These are phyloP conservation scores for Leccinum cinnamomeum DNA, from an alignment of 1,284 basidiomycete genomes.

Conservation along the genomic window DNA sequence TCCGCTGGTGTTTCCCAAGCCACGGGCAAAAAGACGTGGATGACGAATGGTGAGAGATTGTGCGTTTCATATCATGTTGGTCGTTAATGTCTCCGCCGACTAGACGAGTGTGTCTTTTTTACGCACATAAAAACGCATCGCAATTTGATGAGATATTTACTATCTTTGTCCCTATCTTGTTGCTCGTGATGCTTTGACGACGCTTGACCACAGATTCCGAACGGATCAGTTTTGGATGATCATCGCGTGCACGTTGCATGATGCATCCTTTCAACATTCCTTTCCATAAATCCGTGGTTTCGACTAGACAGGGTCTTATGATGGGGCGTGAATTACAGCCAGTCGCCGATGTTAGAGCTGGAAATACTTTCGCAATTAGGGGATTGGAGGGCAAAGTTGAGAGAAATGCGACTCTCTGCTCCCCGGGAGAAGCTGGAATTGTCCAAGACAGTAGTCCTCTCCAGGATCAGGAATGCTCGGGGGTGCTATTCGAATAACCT, in stretches of 20 bases:
- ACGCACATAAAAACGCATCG: background rate
- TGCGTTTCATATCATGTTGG: background rate
- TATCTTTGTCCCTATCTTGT: background rate
- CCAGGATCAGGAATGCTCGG: conserved; percentile 62
- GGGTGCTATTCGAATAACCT: conserved; percentile 57
- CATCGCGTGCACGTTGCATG: background rate
- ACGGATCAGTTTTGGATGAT: background rate
- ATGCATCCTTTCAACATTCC: background rate
- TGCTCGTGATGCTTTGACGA: background rate
- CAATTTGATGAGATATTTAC: background rate
- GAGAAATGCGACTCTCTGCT: conserved; percentile 90
- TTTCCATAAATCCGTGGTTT: background rate
- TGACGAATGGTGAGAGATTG: conserved; percentile 8
- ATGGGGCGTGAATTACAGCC: conserved; percentile 94
- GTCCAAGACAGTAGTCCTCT: conserved; percentile 37
- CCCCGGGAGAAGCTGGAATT: conserved; percentile 50
- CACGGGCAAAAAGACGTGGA: conserved; percentile 30
- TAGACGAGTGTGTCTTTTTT: background rate
- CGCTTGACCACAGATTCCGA: background rate
- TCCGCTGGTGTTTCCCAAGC: conserved; percentile 80
- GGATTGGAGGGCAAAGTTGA: conserved; percentile 91
- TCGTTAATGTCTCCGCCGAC: background rate
- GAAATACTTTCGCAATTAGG: conserved; percentile 93
- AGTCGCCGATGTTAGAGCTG: conserved; percentile 85
- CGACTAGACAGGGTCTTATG: conserved; percentile 48